Percentiles rank a stretch among this genome's conserved stretches.
phyloP scores from a whole-genome alignment of 371 early-diverging fungal species.

The Mucor piriformis region DNA sequence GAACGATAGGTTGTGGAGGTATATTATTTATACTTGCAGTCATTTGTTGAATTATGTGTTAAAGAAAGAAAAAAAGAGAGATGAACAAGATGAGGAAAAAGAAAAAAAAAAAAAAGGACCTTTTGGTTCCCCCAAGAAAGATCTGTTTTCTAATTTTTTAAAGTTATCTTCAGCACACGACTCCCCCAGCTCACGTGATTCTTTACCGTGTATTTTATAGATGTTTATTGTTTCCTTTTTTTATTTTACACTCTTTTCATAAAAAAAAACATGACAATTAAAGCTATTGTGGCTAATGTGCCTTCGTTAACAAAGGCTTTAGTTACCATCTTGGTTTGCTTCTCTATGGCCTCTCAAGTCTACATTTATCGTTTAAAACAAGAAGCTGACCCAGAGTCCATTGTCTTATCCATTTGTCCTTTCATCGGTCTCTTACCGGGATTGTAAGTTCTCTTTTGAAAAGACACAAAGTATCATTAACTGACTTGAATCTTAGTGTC shows the following conservation, averaged over 20 bases:
- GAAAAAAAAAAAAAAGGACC: slow-evolving; percentile 11
- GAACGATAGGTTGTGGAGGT: slow-evolving; percentile 41
- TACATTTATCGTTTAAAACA: slow-evolving; percentile 34
- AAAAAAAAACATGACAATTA: slow-evolving; percentile 2
- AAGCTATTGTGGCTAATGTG: slow-evolving; percentile 34
- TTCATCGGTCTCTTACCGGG: slow-evolving; percentile 53
- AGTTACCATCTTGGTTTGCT: slow-evolving; percentile 29
- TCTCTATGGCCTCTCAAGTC: slow-evolving; percentile 32
- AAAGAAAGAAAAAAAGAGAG: slow-evolving; percentile 8
- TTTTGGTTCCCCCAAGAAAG: slow-evolving; percentile 7
- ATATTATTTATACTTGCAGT: slow-evolving; percentile 2
- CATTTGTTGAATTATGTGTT: slow-evolving; percentile 21
- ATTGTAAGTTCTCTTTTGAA: slow-evolving; percentile 31
- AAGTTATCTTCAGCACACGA: too few relatives aligned
- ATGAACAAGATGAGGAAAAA: slow-evolving; percentile 11
- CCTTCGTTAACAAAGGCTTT: slow-evolving; percentile 48
- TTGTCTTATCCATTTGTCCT: slow-evolving; percentile 28
- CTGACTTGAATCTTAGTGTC: too few relatives aligned
- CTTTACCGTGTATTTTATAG: too few relatives aligned
- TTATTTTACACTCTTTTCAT: background rate
- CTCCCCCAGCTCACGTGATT: too few relatives aligned
- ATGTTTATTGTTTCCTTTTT: too few relatives aligned
- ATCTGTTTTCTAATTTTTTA: background rate
- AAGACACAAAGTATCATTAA: background rate
- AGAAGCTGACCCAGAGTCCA: slow-evolving; percentile 27